A percentile compares a stretch with the other conserved stretches of the same genome.
Conservation (phyloP, 1,284 basidiomycete species). For the Amanita bisporigera region DNA sequence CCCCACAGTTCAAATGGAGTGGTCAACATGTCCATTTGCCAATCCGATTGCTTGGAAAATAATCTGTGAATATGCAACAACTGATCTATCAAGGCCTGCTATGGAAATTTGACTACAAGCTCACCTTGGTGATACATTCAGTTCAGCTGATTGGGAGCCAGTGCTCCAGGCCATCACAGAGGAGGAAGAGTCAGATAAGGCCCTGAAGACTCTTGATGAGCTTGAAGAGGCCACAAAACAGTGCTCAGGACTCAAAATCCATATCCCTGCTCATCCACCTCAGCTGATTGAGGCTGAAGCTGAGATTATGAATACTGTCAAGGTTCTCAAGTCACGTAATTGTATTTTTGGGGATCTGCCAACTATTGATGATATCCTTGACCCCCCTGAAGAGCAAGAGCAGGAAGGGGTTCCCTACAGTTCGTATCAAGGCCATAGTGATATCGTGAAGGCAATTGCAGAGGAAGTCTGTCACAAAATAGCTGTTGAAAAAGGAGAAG, state of each 20-base stretch:
- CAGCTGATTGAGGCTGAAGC: conserved; percentile 1
- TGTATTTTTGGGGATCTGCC: conserved; percentile 11
- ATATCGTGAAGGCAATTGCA: too few relatives aligned
- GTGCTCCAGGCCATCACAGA: conserved; percentile 10
- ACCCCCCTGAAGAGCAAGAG: conserved; percentile 8
- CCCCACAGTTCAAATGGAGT: neutral
- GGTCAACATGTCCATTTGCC: neutral
- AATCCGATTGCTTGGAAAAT: conserved; percentile 25
- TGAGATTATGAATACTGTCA: neutral
- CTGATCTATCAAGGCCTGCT: conserved; percentile 24
- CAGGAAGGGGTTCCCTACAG: too few relatives aligned
- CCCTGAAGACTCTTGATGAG: conserved; percentile 4
- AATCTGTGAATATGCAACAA: conserved; percentile 24
- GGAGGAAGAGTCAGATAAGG: conserved; percentile 7
- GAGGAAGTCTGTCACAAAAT: conserved; percentile 4
- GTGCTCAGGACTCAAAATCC: neutral
- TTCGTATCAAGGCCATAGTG: too few relatives aligned
- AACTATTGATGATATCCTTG: conserved; percentile 10
- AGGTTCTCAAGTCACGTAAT: conserved; percentile 6
- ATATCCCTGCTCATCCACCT: conserved; percentile 32
- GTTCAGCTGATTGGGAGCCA: conserved; percentile 10
- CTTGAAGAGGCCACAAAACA: conserved; percentile 5
- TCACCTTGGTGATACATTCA: conserved; percentile 17
- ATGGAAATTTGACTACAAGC: conserved; percentile 21
- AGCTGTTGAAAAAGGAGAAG: neutral